Evolutionary conservation across 2,329 filamentous ascomycete species (phyloP), one percentile per base, ranked within the genome.

Genomic region (Colletotrichum sp.): DNA sequence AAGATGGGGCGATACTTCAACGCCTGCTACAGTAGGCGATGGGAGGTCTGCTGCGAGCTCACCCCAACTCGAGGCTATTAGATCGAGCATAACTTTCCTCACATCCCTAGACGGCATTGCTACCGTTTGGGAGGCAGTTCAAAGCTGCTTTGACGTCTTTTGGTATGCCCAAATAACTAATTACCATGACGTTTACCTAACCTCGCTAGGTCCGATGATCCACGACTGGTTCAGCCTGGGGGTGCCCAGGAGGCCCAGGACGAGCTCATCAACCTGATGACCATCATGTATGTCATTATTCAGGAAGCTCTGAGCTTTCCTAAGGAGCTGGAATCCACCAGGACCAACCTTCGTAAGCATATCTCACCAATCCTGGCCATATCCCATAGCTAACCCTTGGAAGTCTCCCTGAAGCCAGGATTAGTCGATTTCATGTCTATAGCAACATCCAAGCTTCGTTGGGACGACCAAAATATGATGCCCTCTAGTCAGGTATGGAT

Each of bases 391-490:
- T 80, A 79, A 80, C 57, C 6, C 25, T 28, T 74, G 68, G 30
- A 82, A 90, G 90, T 91, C 76, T 86, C 86, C 12, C 84, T 95
- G 67, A 87, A 92, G 28, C 95, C 95, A 1, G 91, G 91, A 70
- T 84, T 98, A 64, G 89, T 96, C 22, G 90, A 94, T 64, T 93
- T 93, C 72, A 89, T 98, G 83, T 90, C 96, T 34, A 91, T 93
- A 64, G 90, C 91, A 25, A 91, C 92, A 36, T 91, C 93, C 6
- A 93, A 91, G 79, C 84, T 95, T 72, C 90, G 94, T 70, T 96
- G 94, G 93, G 93, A 95, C 82, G 94, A 90, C 86, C 91, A 91
- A 80, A 92, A 85, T 19, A 80, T 85, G 77, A 88, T 89, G 82
- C 93, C 88, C 71, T 90, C 94, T 75, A 91, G 91, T 78, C 89